Conservation (phyloP, 2,329 filamentous ascomycete species). For the Helminthosporium solani region DNA sequence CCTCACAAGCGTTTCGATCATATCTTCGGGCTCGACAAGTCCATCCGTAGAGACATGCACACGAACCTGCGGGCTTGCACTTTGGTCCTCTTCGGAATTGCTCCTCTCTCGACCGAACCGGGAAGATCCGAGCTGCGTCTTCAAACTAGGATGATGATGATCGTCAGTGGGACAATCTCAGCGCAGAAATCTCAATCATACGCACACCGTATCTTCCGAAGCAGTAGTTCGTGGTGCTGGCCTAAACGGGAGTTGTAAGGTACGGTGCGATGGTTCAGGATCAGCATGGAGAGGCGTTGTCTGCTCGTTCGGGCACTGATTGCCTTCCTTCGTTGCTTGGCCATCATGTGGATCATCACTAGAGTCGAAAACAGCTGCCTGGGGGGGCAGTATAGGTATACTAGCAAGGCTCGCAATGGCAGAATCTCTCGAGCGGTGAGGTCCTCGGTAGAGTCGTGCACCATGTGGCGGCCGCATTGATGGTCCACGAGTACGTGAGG, state of each 20-base stretch:
- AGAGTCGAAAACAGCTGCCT: constrained; percentile 21
- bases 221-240: constrained; percentile 12
- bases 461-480: constrained; percentile 10
- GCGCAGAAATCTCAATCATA: constrained; percentile 10
- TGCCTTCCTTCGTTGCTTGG: constrained; percentile 2
- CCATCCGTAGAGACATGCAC: constrained; percentile 13
- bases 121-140: constrained; percentile 5
- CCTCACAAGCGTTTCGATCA: constrained; percentile 7
- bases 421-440: constrained; percentile 32
- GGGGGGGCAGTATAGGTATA: constrained; percentile 29
- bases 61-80: constrained; percentile 2
- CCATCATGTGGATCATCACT: constrained; percentile 18
- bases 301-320: constrained; percentile 5
- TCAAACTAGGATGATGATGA: not conserved
- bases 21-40: constrained; percentile 16
- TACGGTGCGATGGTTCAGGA: not conserved
- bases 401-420: constrained; percentile 27
- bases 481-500: constrained; percentile 2
- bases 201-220: constrained; percentile 10
- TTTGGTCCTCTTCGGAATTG: constrained; percentile 12
- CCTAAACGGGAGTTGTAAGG: constrained; percentile 26
- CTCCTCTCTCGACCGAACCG: constrained; percentile 8
- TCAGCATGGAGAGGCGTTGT: not conserved
- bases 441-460: constrained; percentile 31
- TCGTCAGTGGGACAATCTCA: not conserved